Conservation (phyloP, 1,284 basidiomycete genomes). For the Salmacisia buchloeana region DNA sequence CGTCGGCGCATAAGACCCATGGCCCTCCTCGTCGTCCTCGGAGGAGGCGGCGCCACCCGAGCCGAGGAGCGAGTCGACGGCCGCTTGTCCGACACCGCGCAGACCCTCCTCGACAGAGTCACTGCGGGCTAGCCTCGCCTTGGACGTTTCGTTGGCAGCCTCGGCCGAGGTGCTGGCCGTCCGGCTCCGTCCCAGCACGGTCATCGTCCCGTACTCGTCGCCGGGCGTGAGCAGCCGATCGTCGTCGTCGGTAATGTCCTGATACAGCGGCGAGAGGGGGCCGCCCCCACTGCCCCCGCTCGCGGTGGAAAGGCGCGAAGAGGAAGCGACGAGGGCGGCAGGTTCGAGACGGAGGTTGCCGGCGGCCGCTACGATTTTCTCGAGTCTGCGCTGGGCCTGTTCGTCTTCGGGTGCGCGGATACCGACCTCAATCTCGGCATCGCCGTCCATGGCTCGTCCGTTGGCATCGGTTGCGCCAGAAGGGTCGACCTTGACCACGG, state of each 20-base stretch:
- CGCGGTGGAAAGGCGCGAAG: neutral
- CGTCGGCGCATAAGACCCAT: too few relatives aligned
- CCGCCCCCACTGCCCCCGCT: neutral
- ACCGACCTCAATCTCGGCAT: constrained; percentile 1
- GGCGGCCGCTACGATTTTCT: neutral
- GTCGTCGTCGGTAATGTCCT: constrained; percentile 3
- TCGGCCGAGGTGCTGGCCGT: neutral
- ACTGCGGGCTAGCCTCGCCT: too few relatives aligned
- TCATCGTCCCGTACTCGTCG: neutral
- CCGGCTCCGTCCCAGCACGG: neutral
- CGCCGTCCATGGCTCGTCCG: neutral
- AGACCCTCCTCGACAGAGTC: neutral
- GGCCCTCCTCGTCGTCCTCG: neutral
- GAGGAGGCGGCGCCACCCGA: neutral
- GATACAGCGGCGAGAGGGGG: neutral
- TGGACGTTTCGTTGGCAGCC: too few relatives aligned
- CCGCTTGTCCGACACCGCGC: neutral
- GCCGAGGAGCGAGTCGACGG: neutral
- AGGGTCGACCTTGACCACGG: neutral
- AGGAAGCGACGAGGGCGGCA: neutral
- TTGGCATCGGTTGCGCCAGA: neutral
- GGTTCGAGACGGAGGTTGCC: neutral
- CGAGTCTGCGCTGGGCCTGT: neutral
- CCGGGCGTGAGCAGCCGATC: neutral
- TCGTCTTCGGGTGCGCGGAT: neutral